Percentiles rank a stretch among this genome's conserved stretches.
phyloP scores from a whole-genome alignment of 2,329 filamentous ascomycete genomes.

The Botrytis elliptica region DNA sequence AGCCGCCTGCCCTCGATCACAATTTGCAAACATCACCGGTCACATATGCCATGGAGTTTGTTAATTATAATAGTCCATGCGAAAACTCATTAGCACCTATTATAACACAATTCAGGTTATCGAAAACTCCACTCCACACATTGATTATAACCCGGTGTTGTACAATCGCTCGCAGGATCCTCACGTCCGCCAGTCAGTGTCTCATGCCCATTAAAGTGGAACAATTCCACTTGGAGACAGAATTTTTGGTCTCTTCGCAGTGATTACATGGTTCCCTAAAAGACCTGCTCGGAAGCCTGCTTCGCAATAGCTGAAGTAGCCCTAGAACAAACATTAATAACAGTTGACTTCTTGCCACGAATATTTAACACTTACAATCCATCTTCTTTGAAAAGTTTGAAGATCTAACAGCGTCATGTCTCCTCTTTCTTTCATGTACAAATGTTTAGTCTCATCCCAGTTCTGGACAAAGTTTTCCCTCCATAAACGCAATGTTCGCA shows the following conservation, averaged over 20 bases:
- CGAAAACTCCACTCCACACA: not conserved
- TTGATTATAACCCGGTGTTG: not conserved
- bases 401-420: slow-evolving; percentile 38
- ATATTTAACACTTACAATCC: slow-evolving; percentile 51
- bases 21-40: too few species aligned
- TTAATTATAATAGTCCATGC: not conserved
- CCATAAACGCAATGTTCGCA: slow-evolving; percentile 65
- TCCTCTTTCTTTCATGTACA: slow-evolving; percentile 55
- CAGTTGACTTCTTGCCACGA: not conserved
- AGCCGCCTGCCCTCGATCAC: too few species aligned
- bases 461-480: slow-evolving; percentile 61
- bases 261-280: slow-evolving; percentile 51
- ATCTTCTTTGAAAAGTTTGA: slow-evolving; percentile 65
- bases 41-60: too few species aligned
- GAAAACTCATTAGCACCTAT: not conserved
- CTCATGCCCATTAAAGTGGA: not conserved
- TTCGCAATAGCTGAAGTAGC: slow-evolving; percentile 25
- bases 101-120: too few species aligned
- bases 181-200: not conserved
- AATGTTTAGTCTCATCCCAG: slow-evolving; percentile 55
- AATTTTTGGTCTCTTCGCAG: slow-evolving; percentile 18
- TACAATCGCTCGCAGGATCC: not conserved
- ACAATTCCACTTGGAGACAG: not conserved
- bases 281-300: slow-evolving; percentile 54
- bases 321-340: slow-evolving; percentile 11